Base-by-base conservation (phyloP, 1,139 yeast genomes). In the Chernovozyma aurita region DNA sequence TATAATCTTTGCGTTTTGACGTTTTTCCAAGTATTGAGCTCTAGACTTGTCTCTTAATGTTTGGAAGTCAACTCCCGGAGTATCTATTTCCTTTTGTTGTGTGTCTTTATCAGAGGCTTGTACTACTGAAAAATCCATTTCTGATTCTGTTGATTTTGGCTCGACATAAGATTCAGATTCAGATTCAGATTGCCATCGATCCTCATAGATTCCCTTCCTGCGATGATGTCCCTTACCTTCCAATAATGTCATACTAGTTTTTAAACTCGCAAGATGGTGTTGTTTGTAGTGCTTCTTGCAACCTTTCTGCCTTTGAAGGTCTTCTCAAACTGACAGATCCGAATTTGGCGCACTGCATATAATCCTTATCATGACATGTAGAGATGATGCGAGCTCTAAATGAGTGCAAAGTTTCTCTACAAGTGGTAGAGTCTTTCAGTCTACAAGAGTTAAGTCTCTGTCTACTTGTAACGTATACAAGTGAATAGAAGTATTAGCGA, bases 11-110 rank as follows among this genome's bases (percentile, higher is more conserved):
- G 44, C 34, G 27, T 43, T 43, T 34, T 57, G 57, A 24, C 63
- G 44, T 33, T 63, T 62, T 37, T 67, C 61, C 17, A 81, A 50
- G 34, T 58, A 58, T 12, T 45, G 36, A 21, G 45, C 47, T 29
- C 62, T 43, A 4, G 61, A 54, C 5, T 35, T 18, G 16, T 41
- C 39, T 30, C 49, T 20, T 22, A 31, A 31, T 15, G 11, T 13
- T 18, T n/a, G 17, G 6, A 28, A 7, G 25, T 61, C 24, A 55
- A 60, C 35, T 61, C 42, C 36, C 57, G 62, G 12, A 30, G 36
- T 30, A 44, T 36, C 17, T 57, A 55, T 24, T 20, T 20, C 22
- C 6, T 7, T 6, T 20, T 6, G 9, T 9, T 20, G 22, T 7
- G 6, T 20, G 22, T 20, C 22, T 9, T 20, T 6, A 20, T 9